Base-by-base conservation (phyloP, 179 eudicot species). In the Gypsophila paniculata region DNA sequence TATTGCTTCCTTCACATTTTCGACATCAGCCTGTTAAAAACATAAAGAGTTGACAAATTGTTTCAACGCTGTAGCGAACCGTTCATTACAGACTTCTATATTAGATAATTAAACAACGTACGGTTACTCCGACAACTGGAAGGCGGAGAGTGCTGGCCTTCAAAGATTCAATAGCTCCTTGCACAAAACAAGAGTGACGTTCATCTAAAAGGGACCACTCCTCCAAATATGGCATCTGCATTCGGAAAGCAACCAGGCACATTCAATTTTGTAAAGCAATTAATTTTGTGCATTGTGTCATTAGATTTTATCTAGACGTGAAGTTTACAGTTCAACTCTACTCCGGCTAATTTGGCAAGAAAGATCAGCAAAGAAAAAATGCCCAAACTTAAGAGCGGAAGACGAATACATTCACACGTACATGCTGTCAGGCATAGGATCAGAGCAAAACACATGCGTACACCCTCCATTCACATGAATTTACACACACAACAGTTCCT, bases 141-240 rank as follows among this genome's bases (percentile, higher is more conserved):
- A 95, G 98, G 62, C 99, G 95, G 68, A 95, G 96, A 69, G 99
- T 95, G 89, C 98, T 95, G 75, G 96, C 98, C 82, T 84, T 92
- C 75, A 95, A 82, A 68, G 99, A 91, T 85, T 86, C 91, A 60
- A 83, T 95, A 74, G 96, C 93, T 81, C 93, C 96, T 55, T 83
- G 88, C 85, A 95, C 69, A 65, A 96, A 89, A 74, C 75, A 79
- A 38, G 84, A 83, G 78, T 92, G 96, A 32, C 82, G 91, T 81
- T 83, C 78, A 70, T 92, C 99, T 58, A 92, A 75, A 71, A 78
- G 89, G 72, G 91, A 87, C 99, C 99, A 95, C 51, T 87, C 91
- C 82, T 90, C 98, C 79, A 95, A 80, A 82, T 74, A 85, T 18
- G 79, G 72, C 49, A 90, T 84, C 99, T 95, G 78, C 76, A 86